Conservation (phyloP, 306 rosid genomes). For the Rubus parviflorus region DNA sequence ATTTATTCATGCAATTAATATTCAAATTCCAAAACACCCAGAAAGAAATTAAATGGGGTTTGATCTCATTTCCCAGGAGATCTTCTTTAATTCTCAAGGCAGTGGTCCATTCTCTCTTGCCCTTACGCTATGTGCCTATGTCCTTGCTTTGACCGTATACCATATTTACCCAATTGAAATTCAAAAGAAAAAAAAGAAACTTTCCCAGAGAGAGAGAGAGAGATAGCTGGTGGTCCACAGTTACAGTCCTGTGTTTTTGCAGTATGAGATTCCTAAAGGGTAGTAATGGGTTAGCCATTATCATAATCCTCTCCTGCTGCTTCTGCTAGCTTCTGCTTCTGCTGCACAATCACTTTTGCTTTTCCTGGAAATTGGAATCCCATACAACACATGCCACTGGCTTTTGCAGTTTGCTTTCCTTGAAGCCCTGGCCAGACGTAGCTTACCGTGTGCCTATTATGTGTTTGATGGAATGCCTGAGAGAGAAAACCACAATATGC, state of each 20-base stretch:
- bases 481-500: background rate
- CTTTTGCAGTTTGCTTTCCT: background rate
- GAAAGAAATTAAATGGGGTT: background rate
- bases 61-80: conserved; percentile 11
- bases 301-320: conserved; percentile 27
- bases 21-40: background rate
- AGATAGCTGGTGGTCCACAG: conserved; percentile 57
- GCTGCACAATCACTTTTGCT: conserved; percentile 46
- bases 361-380: conserved; percentile 52
- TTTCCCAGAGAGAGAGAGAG: conserved; percentile 7
- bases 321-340: conserved; percentile 21
- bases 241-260: background rate
- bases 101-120: conserved; percentile 47
- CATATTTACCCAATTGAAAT: conserved; percentile 53
- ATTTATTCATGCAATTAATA: no score
- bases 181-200: background rate
- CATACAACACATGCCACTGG: conserved; percentile 7
- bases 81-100: background rate
- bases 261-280: conserved; percentile 48
- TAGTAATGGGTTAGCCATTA: conserved; percentile 26
- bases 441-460: background rate
- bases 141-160: conserved; percentile 74
- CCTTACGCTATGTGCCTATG: conserved; percentile 48
- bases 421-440: conserved; percentile 9
- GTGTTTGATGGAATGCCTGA: background rate